Percentiles rank a stretch among this genome's conserved stretches.
phyloP scores from a whole-genome alignment of 2,329 filamentous ascomycete species.

The Trichoderma citrinoviride region DNA sequence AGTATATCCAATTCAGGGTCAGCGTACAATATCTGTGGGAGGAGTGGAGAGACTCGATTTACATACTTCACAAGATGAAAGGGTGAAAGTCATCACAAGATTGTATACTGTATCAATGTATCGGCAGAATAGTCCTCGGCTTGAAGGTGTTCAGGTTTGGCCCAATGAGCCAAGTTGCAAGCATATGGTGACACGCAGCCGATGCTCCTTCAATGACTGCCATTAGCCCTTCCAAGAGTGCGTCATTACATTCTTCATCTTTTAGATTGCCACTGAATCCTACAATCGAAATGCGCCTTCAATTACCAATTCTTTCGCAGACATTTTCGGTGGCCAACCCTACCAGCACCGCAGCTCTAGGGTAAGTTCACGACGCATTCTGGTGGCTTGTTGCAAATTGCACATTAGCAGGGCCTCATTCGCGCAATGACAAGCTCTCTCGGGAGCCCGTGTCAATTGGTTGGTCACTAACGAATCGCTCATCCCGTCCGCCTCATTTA shows the following conservation, averaged over 20 bases:
- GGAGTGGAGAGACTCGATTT: not conserved
- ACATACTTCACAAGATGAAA: not conserved
- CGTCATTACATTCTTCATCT: not conserved
- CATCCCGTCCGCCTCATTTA: not conserved
- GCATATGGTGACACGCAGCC: not conserved
- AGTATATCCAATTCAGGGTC: too few relatives aligned
- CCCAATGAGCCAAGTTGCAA: not conserved
- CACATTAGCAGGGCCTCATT: not conserved
- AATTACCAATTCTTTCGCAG: not conserved
- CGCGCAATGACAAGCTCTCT: constrained; percentile 17
- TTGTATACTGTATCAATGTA: not conserved
- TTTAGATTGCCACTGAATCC: not conserved
- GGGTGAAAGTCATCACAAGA: too few relatives aligned
- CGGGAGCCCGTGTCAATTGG: constrained; percentile 20
- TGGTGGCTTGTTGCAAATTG: not conserved
- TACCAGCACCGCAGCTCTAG: not conserved
- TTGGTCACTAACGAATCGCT: constrained; percentile 11
- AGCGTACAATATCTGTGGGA: not conserved
- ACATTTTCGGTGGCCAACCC: not conserved
- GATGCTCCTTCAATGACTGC: not conserved
- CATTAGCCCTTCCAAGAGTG: not conserved
- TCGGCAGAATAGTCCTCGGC: not conserved
- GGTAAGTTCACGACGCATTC: not conserved
- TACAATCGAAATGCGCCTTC: not conserved
- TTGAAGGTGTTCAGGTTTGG: not conserved